phyloP scores from a whole-genome alignment of 306 rosid genomes.

The Ormosia semicastrata region DNA sequence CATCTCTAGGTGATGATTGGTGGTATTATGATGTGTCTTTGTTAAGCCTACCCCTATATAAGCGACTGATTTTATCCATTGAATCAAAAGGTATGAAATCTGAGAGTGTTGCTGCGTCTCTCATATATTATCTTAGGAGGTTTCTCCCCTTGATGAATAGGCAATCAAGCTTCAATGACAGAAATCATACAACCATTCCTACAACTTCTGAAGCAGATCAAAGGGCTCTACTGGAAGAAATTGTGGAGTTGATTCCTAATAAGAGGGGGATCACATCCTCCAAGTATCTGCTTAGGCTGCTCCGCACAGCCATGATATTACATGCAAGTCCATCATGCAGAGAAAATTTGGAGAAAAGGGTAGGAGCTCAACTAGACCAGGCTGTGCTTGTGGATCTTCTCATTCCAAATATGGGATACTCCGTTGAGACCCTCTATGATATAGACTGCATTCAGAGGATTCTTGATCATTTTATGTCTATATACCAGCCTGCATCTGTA shows the following conservation, averaged over 20 bases:
- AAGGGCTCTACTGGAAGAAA: conserved; percentile 72
- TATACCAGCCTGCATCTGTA: conserved; percentile 45
- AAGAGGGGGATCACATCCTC: conserved; percentile 68
- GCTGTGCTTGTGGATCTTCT: conserved; percentile 71
- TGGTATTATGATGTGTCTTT: conserved; percentile 86
- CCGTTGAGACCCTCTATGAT: conserved; percentile 75
- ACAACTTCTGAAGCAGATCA: conserved; percentile 75
- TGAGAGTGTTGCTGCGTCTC: conserved; percentile 64
- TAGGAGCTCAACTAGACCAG: conserved; percentile 78
- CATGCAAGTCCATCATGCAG: conserved; percentile 68
- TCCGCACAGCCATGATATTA: conserved; percentile 75
- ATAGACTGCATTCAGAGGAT: conserved; percentile 81
- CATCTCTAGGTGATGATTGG: conserved; percentile 52
- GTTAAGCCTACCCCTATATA: conserved; percentile 67
- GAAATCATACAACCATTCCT: conserved; percentile 47
- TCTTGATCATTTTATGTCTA: conserved; percentile 72
- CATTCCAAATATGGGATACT: conserved; percentile 78
- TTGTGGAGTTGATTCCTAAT: conserved; percentile 67
- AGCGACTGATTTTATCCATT: conserved; percentile 58
- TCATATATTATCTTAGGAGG: conserved; percentile 62
- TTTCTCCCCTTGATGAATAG: conserved; percentile 80
- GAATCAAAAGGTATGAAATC: conserved; percentile 75
- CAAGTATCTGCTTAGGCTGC: conserved; percentile 61
- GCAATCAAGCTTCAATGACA: conserved; percentile 66
- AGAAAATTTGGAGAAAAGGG: conserved; percentile 79